Evolutionary conservation across 2,329 filamentous ascomycete genomes (phyloP), one percentile per base, ranked within the genome.

Genomic region (Aspergillus novofumigatus): DNA sequence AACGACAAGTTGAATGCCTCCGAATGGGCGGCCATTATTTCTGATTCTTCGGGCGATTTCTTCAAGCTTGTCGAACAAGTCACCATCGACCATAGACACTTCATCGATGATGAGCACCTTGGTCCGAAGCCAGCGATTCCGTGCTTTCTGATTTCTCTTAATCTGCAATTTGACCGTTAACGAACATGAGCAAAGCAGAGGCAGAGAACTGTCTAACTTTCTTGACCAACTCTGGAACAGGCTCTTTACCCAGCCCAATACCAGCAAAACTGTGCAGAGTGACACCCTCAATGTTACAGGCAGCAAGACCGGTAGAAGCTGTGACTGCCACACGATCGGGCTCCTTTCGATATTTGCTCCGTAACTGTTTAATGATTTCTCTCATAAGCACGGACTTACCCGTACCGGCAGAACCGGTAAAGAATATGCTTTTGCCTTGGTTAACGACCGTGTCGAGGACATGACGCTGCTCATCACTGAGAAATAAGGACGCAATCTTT

Each of bases 81-180:
- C 92, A 1, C 91, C 94, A 67, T 99, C 94, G 4, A 99, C 92
- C 95, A 99, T 99, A 11, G 94, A 97, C 3, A 99, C 87, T 72
- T 99, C 94, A 74, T 99, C 94, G 66, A 99, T 85, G 64, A 99
- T 83, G 25, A 99, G 82, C 11, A 91, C 86, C 69, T 92, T 96
- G 0, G 92, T 96, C 56, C 86, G 85, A 62, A 95, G 77, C 95
- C 95, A 99, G 44, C 93, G 85, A 62, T 86, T 88, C 70, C 90
- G 93, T 23, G 92, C 91, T 71, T 97, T 97, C 20, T 84, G 81
- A 64, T 97, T 97, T 57, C 86, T 85, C 65, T 90, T 88, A 65
- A 99, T 91, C 81, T 77, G 58, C 29, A 45, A 14, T 38, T 38
- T 38, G 28, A 5, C 28, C 51, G 56, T 72, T 51, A 70, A 59